Percentiles rank a stretch among this genome's conserved stretches.
Evolutionary conservation across 345 rosid species (phyloP).

Genomic region (Euphorbia peplus): DNA sequence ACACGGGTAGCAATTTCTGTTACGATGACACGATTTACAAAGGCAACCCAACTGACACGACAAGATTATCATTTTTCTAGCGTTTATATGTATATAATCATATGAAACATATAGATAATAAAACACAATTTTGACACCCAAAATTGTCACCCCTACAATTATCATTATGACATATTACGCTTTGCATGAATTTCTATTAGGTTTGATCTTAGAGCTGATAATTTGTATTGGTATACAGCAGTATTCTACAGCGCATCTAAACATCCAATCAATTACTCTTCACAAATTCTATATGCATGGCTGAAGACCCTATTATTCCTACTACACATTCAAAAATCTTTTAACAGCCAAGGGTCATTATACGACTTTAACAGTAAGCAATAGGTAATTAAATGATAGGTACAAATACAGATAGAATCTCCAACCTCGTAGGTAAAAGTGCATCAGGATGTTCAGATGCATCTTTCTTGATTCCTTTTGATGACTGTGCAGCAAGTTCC

Average conservation of each 20-base stretch:
- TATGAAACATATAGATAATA: too few relatives aligned
- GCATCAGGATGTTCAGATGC: conserved; percentile 56
- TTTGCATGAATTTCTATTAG: neutral
- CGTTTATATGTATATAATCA: too few relatives aligned
- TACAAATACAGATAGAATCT: conserved; percentile 6
- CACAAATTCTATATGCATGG: too few relatives aligned
- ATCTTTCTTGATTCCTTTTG: conserved; percentile 73
- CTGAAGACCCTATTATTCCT: neutral
- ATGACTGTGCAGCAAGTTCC: conserved; percentile 88
- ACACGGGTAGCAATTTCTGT: too few relatives aligned
- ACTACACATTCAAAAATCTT: neutral
- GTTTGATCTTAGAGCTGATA: neutral
- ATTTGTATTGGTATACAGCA: neutral
- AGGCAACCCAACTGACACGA: too few relatives aligned
- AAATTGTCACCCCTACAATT: neutral
- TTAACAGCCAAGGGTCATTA: neutral
- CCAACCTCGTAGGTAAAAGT: conserved; percentile 62
- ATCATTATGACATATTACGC: neutral
- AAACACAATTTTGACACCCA: too few relatives aligned
- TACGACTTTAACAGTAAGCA: neutral
- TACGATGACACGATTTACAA: too few relatives aligned
- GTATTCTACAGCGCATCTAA: neutral
- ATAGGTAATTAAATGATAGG: conserved; percentile 2
- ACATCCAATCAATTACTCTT: neutral
- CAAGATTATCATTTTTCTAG: too few relatives aligned